Evolutionary conservation across 495 filamentous ascomycete genomes (phyloP).

Genomic region (Tuber melanosporum): DNA sequence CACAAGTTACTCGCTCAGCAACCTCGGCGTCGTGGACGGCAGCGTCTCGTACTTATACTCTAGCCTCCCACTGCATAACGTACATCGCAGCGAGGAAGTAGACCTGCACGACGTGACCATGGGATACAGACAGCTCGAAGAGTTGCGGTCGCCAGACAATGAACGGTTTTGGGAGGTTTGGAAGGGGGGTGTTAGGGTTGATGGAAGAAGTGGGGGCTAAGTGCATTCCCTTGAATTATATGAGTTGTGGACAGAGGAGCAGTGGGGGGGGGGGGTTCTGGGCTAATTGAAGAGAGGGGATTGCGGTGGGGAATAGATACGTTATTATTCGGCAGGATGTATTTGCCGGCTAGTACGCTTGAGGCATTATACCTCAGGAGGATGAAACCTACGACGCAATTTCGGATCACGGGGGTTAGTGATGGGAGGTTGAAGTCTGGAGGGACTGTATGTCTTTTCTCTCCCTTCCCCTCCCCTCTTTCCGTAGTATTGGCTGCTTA

Average conservation of each 20-base stretch:
- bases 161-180: constrained; percentile 36
- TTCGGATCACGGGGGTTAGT: constrained; percentile 76
- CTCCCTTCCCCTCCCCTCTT: not conserved
- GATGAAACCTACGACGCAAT: constrained; percentile 67
- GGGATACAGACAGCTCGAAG: constrained; percentile 62
- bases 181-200: constrained; percentile 35
- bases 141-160: constrained; percentile 49
- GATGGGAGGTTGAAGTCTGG: constrained; percentile 66
- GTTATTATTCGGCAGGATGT: constrained; percentile 81
- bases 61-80: constrained; percentile 36
- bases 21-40: constrained; percentile 37
- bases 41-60: constrained; percentile 39
- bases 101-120: constrained; percentile 59
- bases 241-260: not conserved
- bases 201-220: constrained; percentile 36
- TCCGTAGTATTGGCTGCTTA: constrained; percentile 35
- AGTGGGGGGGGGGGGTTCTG: not conserved
- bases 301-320: constrained; percentile 47
- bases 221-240: constrained; percentile 32
- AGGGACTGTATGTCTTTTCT: constrained; percentile 50
- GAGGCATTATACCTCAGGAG: constrained; percentile 83
- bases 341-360: constrained; percentile 73
- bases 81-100: constrained; percentile 54
- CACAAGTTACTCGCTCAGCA: constrained; percentile 37
- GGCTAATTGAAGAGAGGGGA: constrained; percentile 22